Evolutionary conservation across 139 green algal genomes (phyloP), one percentile per base, ranked within the genome.

Genomic region (Astrephomene gubernaculifera): DNA sequence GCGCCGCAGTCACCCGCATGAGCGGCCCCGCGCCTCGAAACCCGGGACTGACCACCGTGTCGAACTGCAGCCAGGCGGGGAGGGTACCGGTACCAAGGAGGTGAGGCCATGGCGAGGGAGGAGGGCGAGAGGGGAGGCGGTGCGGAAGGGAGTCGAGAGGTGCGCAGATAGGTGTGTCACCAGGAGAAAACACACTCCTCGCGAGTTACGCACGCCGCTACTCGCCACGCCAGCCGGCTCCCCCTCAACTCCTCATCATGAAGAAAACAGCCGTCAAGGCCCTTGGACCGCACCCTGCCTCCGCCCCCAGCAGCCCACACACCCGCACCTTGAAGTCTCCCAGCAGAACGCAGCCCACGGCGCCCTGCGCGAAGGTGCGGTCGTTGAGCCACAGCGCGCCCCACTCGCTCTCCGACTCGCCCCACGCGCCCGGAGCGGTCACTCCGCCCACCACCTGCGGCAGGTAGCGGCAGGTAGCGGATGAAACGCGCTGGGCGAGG

Each of bases 331-430:
- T 72, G 60, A 83, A 83, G 2, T 38, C 41, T 7, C 79, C 79
- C 41, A 53, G 63, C 43, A 85, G 36, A 4, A 85, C 44, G 43
- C 63, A 75, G 45, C 79, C 79, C 79, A 85, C 79, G 27, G 43
- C 79, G 4, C 79, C 79, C 31, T 75, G 43, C 44, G 79, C 79
- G 63, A 49, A 57, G 31, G 25, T 39, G 8, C 21, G 21, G 65
- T 68, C 79, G 79, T 85, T 76, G 17, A 85, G 64, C 36, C 38
- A 85, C 61, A 76, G 44, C 22, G 63, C 79, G 61, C 79, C 79
- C 33, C 33, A 76, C 64, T 31, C 53, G 44, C 60, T 71, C 53
- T 85, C 79, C n/a, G 43, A 68, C 25, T 85, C 79, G 31, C 64
- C 63, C 79, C 79, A 85, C 0, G 64, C 79, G 9, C 60, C 79